Conservation (phyloP, 768 basidiomycete species). For the Lactarius pseudohatsudake region DNA sequence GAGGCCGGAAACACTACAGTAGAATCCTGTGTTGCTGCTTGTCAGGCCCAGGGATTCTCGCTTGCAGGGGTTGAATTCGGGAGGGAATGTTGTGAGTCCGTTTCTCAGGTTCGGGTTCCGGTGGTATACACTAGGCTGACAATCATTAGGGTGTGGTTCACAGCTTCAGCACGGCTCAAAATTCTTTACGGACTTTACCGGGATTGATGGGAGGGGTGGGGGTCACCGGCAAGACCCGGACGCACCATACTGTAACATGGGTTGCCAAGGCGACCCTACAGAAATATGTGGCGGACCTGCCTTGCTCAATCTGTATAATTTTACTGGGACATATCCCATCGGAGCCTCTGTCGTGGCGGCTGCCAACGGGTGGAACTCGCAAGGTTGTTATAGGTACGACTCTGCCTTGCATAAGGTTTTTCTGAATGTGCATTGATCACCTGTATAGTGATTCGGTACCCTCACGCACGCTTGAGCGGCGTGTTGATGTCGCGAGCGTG, state of each 20-base stretch:
- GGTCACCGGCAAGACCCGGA: not conserved
- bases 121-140: not conserved
- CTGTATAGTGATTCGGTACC: not conserved
- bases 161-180: not conserved
- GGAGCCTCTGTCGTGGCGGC: not conserved
- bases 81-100: conserved; percentile 65
- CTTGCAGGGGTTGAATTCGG: conserved; percentile 69
- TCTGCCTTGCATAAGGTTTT: not conserved
- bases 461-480: conserved; percentile 4
- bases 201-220: not conserved
- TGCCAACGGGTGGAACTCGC: not conserved
- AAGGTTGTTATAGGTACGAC: not conserved
- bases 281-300: not conserved
- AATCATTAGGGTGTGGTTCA: not conserved
- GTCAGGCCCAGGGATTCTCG: conserved; percentile 66
- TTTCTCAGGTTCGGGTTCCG: not conserved
- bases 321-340: not conserved
- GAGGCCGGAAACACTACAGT: conserved; percentile 57
- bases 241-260: not conserved
- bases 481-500: not conserved
- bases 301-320: not conserved
- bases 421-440: not conserved
- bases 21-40: conserved; percentile 61
- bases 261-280: not conserved
- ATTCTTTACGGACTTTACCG: not conserved